Base-by-base conservation (phyloP, 2,329 filamentous ascomycete species). In the Endothia cerciana region DNA sequence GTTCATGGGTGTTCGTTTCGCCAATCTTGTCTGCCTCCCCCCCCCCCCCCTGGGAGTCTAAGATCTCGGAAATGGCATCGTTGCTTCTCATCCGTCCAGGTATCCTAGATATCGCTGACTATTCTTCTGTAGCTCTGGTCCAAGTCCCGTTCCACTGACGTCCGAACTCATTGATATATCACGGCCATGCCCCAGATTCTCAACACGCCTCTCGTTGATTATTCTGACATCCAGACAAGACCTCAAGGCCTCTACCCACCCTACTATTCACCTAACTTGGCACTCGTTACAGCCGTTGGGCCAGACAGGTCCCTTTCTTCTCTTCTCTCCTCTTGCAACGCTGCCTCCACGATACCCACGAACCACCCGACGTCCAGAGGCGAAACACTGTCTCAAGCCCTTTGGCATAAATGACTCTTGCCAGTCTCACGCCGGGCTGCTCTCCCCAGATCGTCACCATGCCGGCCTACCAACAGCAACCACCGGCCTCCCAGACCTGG, bases 391-490 rank as follows among this genome's bases (percentile, higher is more conserved):
- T 51, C 61, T 63, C 30, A 28, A 45, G 41, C 49, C 49, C 28
- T 25, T n/a, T 36, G 15, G 10, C 36, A 58, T 25, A 60, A 28
- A 68, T 43, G 58, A 65, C 61, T 45, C 30, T 53, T 45, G 33
- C 51, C 28, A 63, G 55, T 41, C 45, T 60, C 38, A 47, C 45
- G 47, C 66, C 63, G 55, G 43, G 51, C 58, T 30, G 47, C 41
- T 56, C 74, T 77, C 72, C 69, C 62, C 65, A 64, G 63, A 62
- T 68, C 69, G 73, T 71, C 73, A 71, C 60, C 74, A 78, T 73
- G 66, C 78, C 87, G 83, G 81, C 82, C 71, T 78, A 85, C 71
- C 78, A 81, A 65, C 76, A 80, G 73, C 79, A 82, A 72, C 74
- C 80, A 64, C 75, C 80, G 67, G 77, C 77, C 57, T 72, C 78